phyloP scores from a whole-genome alignment of 208 protist genomes.

The Leishmania lainsoni region DNA sequence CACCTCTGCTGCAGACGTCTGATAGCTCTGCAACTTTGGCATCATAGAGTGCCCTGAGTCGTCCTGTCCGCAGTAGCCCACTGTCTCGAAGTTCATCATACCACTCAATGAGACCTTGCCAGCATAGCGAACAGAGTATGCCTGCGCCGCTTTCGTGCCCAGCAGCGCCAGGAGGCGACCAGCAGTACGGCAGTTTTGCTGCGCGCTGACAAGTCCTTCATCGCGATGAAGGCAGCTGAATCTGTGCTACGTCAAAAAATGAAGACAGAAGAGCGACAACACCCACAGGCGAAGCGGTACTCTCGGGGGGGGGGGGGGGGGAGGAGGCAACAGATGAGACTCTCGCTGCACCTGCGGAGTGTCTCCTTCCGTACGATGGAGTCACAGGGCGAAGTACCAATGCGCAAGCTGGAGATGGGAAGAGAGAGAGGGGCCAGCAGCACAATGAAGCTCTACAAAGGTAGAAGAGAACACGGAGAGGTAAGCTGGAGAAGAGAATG shows the following conservation, averaged over 20 bases:
- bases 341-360: neutral
- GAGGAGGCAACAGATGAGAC: neutral
- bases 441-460: neutral
- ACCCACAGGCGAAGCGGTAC: neutral
- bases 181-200: constrained; percentile 1
- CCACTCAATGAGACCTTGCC: constrained; percentile 18
- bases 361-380: neutral
- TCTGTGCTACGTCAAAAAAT: neutral
- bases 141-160: constrained; percentile 12
- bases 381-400: neutral
- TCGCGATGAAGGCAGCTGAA: neutral
- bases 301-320: neutral
- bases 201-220: neutral
- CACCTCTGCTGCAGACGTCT: constrained; percentile 22
- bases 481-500: neutral
- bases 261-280: neutral
- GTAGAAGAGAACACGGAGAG: neutral
- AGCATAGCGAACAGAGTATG: constrained; percentile 51
- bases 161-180: constrained; percentile 26
- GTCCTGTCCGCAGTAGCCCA: constrained; percentile 39
- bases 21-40: constrained; percentile 49
- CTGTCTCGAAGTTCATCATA: constrained; percentile 22
- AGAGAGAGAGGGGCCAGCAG: neutral
- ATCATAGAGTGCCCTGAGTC: constrained; percentile 60
- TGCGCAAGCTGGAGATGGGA: neutral